Evolutionary conservation across 208 protist genomes (phyloP).

Genomic region (Leishmania tarentolae): DNA sequence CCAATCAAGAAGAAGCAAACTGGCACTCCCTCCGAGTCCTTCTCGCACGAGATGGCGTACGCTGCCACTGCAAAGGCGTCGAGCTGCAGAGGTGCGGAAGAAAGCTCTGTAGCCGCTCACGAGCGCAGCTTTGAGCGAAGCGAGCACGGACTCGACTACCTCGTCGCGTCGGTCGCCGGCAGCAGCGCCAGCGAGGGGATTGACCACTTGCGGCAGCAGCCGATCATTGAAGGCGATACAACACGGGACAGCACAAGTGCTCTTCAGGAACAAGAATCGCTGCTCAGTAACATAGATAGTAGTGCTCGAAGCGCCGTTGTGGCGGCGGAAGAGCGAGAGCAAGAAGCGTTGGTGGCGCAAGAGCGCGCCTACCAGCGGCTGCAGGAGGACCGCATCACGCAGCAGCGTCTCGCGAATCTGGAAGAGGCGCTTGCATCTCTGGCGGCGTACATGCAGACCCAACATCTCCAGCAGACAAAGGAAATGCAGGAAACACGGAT

Average conservation of each 20-base stretch:
- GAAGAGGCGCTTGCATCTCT: constrained; percentile 60
- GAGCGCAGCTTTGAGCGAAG: constrained; percentile 46
- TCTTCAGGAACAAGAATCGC: neutral
- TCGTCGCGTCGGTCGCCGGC: constrained; percentile 3
- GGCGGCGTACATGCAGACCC: constrained; percentile 38
- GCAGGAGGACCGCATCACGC: constrained; percentile 21
- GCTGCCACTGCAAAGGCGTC: neutral
- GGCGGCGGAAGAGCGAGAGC: constrained; percentile 22
- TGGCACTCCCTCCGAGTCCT: neutral
- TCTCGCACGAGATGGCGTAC: neutral
- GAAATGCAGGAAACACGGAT: constrained; percentile 34
- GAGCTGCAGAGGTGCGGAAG: neutral
- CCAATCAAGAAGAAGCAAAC: neutral
- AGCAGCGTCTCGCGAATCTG: constrained; percentile 54
- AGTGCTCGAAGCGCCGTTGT: neutral
- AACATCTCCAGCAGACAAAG: constrained; percentile 30
- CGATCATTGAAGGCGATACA: neutral
- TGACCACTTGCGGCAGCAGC: neutral
- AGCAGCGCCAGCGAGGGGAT: neutral
- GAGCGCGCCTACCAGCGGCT: constrained; percentile 25
- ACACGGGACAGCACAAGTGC: neutral
- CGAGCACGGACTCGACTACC: constrained; percentile 38
- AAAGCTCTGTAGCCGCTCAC: neutral
- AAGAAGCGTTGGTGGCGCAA: constrained; percentile 17
- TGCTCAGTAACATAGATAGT: neutral